Evolutionary conservation across 2,329 filamentous ascomycete genomes (phyloP).

Genomic region (Aureobasidium sp.): DNA sequence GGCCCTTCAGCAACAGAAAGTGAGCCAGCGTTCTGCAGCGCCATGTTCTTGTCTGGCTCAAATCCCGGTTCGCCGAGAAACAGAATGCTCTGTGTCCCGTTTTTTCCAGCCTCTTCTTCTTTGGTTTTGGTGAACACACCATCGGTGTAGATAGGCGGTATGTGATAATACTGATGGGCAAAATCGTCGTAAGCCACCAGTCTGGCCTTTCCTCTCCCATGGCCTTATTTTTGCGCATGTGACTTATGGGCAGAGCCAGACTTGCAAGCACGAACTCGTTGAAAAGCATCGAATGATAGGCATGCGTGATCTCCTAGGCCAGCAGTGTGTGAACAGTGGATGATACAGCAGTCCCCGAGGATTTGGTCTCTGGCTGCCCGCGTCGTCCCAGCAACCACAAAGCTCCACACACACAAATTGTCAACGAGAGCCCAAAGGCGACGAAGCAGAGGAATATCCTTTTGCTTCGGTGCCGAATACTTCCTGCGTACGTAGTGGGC

Average conservation of each 20-base stretch:
- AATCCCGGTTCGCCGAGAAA: background rate
- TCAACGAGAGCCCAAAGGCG: background rate
- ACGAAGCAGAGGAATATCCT: background rate
- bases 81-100: background rate
- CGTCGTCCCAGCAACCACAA: constrained; percentile 7
- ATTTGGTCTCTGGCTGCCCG: background rate
- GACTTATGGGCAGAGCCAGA: background rate
- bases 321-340: background rate
- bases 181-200: background rate
- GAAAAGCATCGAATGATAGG: background rate
- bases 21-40: background rate
- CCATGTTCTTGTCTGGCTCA: background rate
- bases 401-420: constrained; percentile 1
- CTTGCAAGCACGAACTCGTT: background rate
- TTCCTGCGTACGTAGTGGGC: background rate
- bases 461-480: background rate
- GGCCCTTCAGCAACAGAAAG: background rate
- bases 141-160: background rate
- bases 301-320: background rate
- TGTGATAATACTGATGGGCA: constrained; percentile 3
- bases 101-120: background rate
- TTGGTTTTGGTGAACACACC: background rate
- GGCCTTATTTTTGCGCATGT: background rate
- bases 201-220: no score
- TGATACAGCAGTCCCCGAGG: constrained; percentile 6